These are phyloP conservation scores for Taphrina communis DNA, from an alignment of 1,139 yeast species.

Conservation along the genomic window DNA sequence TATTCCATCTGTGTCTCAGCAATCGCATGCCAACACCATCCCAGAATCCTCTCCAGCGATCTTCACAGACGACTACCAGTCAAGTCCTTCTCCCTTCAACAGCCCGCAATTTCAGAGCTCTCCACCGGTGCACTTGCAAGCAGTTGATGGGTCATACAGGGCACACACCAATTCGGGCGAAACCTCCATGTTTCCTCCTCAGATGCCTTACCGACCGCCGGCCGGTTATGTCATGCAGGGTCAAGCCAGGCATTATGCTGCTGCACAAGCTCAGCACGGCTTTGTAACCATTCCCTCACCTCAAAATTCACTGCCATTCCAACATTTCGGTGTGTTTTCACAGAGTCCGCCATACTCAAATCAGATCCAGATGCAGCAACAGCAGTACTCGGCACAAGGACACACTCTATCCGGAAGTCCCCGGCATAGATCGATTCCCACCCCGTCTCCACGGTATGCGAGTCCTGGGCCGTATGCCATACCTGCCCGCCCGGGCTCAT, in stretches of 20 bases:
- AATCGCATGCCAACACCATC: conserved; percentile 29
- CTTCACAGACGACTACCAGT: conserved; percentile 35
- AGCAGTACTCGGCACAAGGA: conserved; percentile 3
- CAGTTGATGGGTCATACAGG: not conserved
- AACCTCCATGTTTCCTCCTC: conserved; percentile 27
- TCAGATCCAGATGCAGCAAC: not conserved
- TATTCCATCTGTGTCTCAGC: conserved; percentile 26
- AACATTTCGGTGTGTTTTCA: not conserved
- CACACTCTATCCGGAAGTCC: conserved; percentile 3
- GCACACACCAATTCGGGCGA: conserved; percentile 1
- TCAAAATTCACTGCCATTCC: conserved; percentile 4
- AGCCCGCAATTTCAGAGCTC: conserved; percentile 36
- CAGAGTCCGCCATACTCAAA: conserved; percentile 1
- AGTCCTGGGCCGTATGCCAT: conserved; percentile 28
- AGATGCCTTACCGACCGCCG: conserved; percentile 22
- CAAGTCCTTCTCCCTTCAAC: conserved; percentile 35
- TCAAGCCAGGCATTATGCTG: conserved; percentile 10
- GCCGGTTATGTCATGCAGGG: conserved; percentile 15
- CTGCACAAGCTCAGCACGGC: conserved; percentile 18
- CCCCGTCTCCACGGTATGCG: conserved; percentile 15
- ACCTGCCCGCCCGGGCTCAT: conserved; percentile 14
- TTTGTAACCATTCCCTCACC: not conserved
- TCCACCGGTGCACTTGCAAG: conserved; percentile 29
- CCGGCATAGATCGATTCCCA: conserved; percentile 1
- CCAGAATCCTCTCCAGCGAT: conserved; percentile 36